Conservation (phyloP, 2,329 filamentous ascomycete species). For the Talaromyces sp. region DNA sequence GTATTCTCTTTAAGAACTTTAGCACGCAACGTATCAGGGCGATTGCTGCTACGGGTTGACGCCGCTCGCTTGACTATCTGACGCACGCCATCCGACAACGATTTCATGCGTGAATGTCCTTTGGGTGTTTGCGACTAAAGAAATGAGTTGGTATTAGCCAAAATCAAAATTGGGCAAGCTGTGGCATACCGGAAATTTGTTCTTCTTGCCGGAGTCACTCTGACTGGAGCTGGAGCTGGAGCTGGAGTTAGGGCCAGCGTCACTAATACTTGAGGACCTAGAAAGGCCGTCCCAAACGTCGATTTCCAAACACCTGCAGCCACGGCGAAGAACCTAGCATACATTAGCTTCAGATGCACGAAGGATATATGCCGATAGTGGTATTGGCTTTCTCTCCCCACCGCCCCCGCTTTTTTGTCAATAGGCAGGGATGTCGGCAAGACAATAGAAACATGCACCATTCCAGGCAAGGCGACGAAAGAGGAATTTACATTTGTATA, state of each 20-base stretch:
- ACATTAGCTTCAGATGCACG: background rate
- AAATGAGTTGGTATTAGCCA: background rate
- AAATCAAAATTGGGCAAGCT: background rate
- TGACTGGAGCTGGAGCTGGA: slow-evolving; percentile 18
- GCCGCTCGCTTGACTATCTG: background rate
- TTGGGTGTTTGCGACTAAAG: slow-evolving; percentile 21
- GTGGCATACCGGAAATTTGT: background rate
- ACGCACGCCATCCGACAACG: slow-evolving; percentile 2
- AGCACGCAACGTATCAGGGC: background rate
- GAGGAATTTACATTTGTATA: slow-evolving; percentile 62
- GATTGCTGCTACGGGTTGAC: background rate
- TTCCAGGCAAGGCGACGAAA: background rate
- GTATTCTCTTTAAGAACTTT: background rate
- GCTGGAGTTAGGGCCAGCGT: slow-evolving; percentile 21
- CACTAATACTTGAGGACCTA: slow-evolving; percentile 31
- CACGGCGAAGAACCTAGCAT: slow-evolving; percentile 61
- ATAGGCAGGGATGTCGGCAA: slow-evolving; percentile 5
- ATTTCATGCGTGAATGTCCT: slow-evolving; percentile 11
- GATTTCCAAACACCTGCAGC: slow-evolving; percentile 88
- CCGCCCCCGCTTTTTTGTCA: background rate
- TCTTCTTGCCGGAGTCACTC: background rate
- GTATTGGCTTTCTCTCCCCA: background rate
- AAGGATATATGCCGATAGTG: background rate
- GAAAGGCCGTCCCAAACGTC: slow-evolving; percentile 82
- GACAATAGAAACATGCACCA: slow-evolving; percentile 3